These are phyloP conservation scores for Vigna nakashimae DNA, from an alignment of 306 rosid species.

Conservation along the genomic window DNA sequence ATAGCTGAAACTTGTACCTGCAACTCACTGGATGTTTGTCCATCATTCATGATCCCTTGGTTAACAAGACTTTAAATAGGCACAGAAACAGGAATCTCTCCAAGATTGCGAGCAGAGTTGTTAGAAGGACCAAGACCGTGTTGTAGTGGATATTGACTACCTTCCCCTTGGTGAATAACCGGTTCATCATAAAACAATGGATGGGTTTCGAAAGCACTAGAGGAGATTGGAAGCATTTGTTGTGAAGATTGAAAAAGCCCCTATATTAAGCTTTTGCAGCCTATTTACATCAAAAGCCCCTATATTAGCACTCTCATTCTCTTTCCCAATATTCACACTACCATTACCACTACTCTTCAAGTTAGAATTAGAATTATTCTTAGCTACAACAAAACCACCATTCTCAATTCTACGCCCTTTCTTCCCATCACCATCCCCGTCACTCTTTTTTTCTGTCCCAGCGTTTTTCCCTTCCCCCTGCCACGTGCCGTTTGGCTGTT, in stretches of 20 bases:
- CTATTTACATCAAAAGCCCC: too few relatives aligned
- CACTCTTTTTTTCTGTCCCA: too few relatives aligned
- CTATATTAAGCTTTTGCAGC: too few relatives aligned
- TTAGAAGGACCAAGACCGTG: slow-evolving; percentile 53
- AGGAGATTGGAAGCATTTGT: slow-evolving; percentile 52
- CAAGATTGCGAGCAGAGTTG: slow-evolving; percentile 44
- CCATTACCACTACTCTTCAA: too few relatives aligned
- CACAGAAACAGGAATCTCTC: slow-evolving; percentile 51
- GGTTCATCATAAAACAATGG: slow-evolving; percentile 55
- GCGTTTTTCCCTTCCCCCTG: too few relatives aligned
- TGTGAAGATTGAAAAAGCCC: slow-evolving; percentile 63
- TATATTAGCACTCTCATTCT: too few relatives aligned
- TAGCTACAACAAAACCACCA: too few relatives aligned
- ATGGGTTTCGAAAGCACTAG: slow-evolving; percentile 60
- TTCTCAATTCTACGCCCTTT: too few relatives aligned
- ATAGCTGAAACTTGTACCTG: slow-evolving; percentile 56
- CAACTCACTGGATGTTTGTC: slow-evolving; percentile 44
- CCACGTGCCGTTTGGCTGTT: too few relatives aligned
- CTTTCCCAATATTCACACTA: too few relatives aligned
- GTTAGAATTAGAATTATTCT: too few relatives aligned
- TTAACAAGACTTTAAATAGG: slow-evolving; percentile 52
- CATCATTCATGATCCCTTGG: slow-evolving; percentile 55
- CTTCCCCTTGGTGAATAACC: slow-evolving; percentile 53
- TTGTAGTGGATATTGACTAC: slow-evolving; percentile 59
- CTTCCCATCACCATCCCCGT: too few relatives aligned